Conservation (phyloP, 2,329 filamentous ascomycete genomes). For the Dactylonectria estremocensis region DNA sequence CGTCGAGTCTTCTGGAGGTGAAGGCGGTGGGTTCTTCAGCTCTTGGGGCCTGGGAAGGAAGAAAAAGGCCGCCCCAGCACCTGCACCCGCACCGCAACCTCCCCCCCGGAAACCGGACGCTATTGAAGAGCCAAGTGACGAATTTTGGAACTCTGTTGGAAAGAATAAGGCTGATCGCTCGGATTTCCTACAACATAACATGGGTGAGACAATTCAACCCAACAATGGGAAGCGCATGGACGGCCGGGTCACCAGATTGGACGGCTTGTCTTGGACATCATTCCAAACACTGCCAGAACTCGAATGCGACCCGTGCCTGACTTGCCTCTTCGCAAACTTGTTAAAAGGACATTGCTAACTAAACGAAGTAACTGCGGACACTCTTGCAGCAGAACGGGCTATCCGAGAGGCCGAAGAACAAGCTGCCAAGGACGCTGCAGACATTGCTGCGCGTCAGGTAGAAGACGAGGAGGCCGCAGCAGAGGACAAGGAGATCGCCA, state of each 20-base stretch:
- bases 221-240: slow-evolving; percentile 62
- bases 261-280: slow-evolving; percentile 61
- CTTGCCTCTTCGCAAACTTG: slow-evolving; percentile 63
- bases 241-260: slow-evolving; percentile 58
- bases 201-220: slow-evolving; percentile 63
- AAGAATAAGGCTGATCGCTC: slow-evolving; percentile 63
- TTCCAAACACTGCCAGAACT: slow-evolving; percentile 62
- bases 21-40: slow-evolving; percentile 70
- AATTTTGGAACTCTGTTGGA: slow-evolving; percentile 54
- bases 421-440: slow-evolving; percentile 38
- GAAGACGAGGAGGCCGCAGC: slow-evolving; percentile 52
- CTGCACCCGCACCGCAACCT: slow-evolving; percentile 48
- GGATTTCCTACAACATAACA: slow-evolving; percentile 63
- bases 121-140: slow-evolving; percentile 61
- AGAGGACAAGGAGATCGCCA: slow-evolving; percentile 42
- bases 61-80: slow-evolving; percentile 52
- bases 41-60: slow-evolving; percentile 70
- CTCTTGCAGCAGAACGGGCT: slow-evolving; percentile 35
- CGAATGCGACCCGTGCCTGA: slow-evolving; percentile 57
- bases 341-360: slow-evolving; percentile 61
- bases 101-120: slow-evolving; percentile 57
- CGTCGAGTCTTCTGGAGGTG: slow-evolving; percentile 55
- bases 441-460: slow-evolving; percentile 42
- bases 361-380: slow-evolving; percentile 53
- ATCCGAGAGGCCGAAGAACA: slow-evolving; percentile 33